These are phyloP conservation scores for Boletus pseudopeckii DNA, from an alignment of 768 basidiomycete species.

Conservation along the genomic window DNA sequence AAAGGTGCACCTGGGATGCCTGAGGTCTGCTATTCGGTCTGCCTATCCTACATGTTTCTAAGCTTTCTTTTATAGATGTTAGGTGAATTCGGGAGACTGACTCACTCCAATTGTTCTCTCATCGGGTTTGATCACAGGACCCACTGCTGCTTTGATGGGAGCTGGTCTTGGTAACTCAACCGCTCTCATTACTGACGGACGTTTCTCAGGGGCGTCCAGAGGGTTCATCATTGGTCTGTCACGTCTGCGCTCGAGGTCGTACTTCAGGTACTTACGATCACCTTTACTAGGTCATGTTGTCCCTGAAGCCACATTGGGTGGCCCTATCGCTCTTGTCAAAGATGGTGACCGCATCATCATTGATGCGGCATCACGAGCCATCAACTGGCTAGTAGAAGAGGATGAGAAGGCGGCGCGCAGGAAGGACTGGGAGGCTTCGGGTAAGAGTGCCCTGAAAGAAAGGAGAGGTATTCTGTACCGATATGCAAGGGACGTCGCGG, in stretches of 20 bases:
- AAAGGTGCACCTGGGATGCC: slow-evolving; percentile 94
- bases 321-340: slow-evolving; percentile 82
- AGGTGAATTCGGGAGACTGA: slow-evolving; percentile 26
- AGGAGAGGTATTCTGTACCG: slow-evolving; percentile 72
- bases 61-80: slow-evolving; percentile 38
- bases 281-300: slow-evolving; percentile 50
- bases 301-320: slow-evolving; percentile 71
- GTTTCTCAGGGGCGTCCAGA: slow-evolving; percentile 80
- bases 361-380: slow-evolving; percentile 59
- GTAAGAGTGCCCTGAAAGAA: slow-evolving; percentile 60
- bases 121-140: slow-evolving; percentile 40
- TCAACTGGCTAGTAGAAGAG: slow-evolving; percentile 72
- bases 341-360: slow-evolving; percentile 81
- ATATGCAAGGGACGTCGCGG: slow-evolving; percentile 84
- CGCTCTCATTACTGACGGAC: slow-evolving; percentile 83
- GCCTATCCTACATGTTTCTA: background rate
- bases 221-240: slow-evolving; percentile 56
- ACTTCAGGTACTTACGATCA: slow-evolving; percentile 38
- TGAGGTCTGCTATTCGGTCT: slow-evolving; percentile 42
- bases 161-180: slow-evolving; percentile 77
- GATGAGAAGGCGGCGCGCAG: slow-evolving; percentile 59
- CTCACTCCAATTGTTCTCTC: background rate
- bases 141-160: slow-evolving; percentile 81
- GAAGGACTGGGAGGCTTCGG: slow-evolving; percentile 67
- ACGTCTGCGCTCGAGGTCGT: background rate